Evolutionary conservation across 2,329 filamentous ascomycete species (phyloP).

Genomic region (Sclerotinia glacialis): DNA sequence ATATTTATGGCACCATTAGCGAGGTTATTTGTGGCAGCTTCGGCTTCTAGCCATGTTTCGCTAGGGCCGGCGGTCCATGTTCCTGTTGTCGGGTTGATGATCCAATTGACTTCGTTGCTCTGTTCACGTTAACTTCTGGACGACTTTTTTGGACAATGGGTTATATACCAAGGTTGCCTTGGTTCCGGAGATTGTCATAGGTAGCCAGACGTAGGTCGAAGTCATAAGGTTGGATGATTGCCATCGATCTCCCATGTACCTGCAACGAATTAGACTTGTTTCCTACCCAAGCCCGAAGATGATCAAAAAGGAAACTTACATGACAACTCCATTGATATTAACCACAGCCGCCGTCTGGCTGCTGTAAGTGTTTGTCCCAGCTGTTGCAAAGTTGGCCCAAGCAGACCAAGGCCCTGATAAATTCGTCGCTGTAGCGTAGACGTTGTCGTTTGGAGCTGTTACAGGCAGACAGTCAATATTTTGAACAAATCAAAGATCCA

Average conservation of each 20-base stretch:
- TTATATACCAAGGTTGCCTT: constrained; percentile 46
- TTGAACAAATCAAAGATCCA: neutral
- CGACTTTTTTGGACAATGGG: neutral
- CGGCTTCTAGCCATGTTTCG: constrained; percentile 53
- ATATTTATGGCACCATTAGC: constrained; percentile 47
- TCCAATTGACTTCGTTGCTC: constrained; percentile 55
- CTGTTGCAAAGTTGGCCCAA: constrained; percentile 58
- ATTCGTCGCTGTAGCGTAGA: constrained; percentile 57
- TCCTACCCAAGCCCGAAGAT: neutral
- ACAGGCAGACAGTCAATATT: neutral
- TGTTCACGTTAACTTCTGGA: constrained; percentile 18
- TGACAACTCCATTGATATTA: constrained; percentile 40
- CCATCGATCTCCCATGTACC: constrained; percentile 70
- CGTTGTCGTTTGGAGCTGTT: constrained; percentile 57
- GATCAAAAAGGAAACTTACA: constrained; percentile 27
- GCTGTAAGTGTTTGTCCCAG: constrained; percentile 55
- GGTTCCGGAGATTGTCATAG: constrained; percentile 52
- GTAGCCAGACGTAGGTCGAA: constrained; percentile 64
- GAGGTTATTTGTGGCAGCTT: constrained; percentile 44
- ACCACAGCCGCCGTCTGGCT: constrained; percentile 62
- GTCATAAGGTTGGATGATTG: constrained; percentile 55
- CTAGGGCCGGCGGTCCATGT: constrained; percentile 46
- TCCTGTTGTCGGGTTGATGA: constrained; percentile 46
- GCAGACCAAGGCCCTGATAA: constrained; percentile 59
- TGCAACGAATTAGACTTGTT: constrained; percentile 26